Percentiles rank a stretch among this genome's conserved stretches.
Evolutionary conservation across 2,329 filamentous ascomycete species (phyloP).

Genomic region (Trichocomaceae sp.): DNA sequence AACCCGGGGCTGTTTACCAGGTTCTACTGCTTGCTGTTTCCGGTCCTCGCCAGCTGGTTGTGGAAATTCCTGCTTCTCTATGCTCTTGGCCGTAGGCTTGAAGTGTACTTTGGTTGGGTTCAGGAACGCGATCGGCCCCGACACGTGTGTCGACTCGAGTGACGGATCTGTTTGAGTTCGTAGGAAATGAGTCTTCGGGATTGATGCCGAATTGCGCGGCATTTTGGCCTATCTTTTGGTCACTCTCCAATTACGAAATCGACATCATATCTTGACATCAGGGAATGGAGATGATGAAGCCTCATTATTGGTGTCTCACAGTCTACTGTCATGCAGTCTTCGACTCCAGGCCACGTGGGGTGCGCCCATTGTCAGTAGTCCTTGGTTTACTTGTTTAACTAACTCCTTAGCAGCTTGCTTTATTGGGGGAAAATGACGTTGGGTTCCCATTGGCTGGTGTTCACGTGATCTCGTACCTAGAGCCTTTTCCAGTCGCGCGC

Average conservation of each 20-base stretch:
- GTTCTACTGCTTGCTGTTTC: not conserved
- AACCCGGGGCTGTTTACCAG: constrained; percentile 11
- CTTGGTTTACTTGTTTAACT: too few relatives aligned
- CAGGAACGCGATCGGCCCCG: constrained; percentile 43
- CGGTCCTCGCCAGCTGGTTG: constrained; percentile 3
- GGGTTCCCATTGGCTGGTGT: not conserved
- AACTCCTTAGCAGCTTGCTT: constrained; percentile 15
- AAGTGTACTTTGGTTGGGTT: constrained; percentile 45
- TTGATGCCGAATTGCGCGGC: not conserved
- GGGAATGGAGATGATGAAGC: not conserved
- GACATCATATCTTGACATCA: not conserved
- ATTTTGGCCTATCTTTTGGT: not conserved
- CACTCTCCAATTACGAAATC: not conserved
- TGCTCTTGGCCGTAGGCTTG: constrained; percentile 12
- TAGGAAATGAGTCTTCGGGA: constrained; percentile 4
- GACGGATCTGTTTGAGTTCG: not conserved
- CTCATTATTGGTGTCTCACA: not conserved
- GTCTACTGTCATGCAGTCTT: not conserved
- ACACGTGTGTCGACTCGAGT: constrained; percentile 5
- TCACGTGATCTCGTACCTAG: not conserved
- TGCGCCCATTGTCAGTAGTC: not conserved
- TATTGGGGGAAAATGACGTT: not conserved
- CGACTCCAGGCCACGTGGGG: not conserved
- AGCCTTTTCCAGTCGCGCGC: not conserved
- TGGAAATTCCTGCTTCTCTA: constrained; percentile 6